Evolutionary conservation across 106 monocot genomes (phyloP), one percentile per base, ranked within the genome.

Genomic region (Phalaenopsis equestris): DNA sequence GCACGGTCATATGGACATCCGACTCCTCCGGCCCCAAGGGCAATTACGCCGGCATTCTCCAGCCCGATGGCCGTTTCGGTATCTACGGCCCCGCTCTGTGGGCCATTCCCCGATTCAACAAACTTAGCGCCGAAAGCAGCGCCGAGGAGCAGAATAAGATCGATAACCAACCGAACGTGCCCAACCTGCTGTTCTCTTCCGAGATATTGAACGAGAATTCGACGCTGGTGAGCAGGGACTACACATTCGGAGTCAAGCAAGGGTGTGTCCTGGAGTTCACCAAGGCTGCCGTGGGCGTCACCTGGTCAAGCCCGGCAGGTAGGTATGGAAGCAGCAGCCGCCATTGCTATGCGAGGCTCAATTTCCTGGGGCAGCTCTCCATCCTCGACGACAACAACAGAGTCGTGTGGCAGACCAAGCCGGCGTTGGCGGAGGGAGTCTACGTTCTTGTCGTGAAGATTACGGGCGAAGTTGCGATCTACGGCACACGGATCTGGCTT

Each of bases 1-100:
- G 41, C 37, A 57, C 8, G 8, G 10, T 18, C 9, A 21, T 57
- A 30, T 78, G 78, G 78, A n/a, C 45, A 41, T 7, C 46, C 2
- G 2, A 1, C 0, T 4, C 73, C 5, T 1, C n/a, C 42, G 8
- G 1, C 2, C n/a, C 45, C 4, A 75, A 19, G 5, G 75, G 75
- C n/a, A 6, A 46, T 15, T 75, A 75, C 47, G 75, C 46, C 42
- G 75, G 46, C 47, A 42, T 75, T 47, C 75, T 75, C 75, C 46
- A 21, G 8, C 75, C 75, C 42, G 46, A 75, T 19, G 75, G 75
- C 12, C 8, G 47, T 1, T 45, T 75, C 18, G 47, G 47, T 15
- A 48, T 75, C 19, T 75, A 45, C 75, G 75, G 75, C 42, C 75
- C 75, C 18, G 2, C 17, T 1, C 5, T 75, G 21, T 75, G 75